Evolutionary conservation across 176 grass and related monocot species (phyloP), one percentile per base, ranked within the genome.

Genomic region (Cenchrus fungigraminus): DNA sequence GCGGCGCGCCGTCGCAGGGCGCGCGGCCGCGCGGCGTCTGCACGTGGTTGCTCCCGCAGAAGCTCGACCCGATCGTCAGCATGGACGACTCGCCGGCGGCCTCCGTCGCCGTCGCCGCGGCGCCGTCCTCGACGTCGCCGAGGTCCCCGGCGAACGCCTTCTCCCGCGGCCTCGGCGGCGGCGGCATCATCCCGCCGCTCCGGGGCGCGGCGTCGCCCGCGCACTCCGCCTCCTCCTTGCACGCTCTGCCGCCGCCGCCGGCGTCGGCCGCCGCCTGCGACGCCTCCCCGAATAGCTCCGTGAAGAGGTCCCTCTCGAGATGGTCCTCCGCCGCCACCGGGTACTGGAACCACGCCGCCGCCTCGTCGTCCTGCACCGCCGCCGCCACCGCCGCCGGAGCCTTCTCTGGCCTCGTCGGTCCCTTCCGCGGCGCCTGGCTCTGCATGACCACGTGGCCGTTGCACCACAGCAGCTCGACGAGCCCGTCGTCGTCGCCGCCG

Each of bases 391-490:
- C 40, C 19, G 46, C 52, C 25, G 47, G 15, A 56, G 15, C 34
- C 73, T 57, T 58, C 59, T 86, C 85, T 15, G 79, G 51, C 53
- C 76, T 68, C 19, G 76, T 40, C 46, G 82, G 78, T 32, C 31
- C 31, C 87, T 86, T 92, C 66, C 67, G 77, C 40, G 71, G 83
- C 57, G 71, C 79, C 72, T 92, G 94, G 81, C 53, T 92, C 43
- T 91, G 95, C 92, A 87, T 91, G 31, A 94, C 80, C 2, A 89
- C 86, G 68, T 94, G 90, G 46, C 90, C 88, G 70, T 91, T 76
- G 65, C 87, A 83, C 95, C 95, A 87, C 9, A 92, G 49, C 12
- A 97, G 90, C 65, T 94, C 95, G 11, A 92, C 55, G 55, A 94
- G 81, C 5, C 90, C 88, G 74, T 74, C 77, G 85, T 86, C 90